Base-by-base conservation (phyloP, 2,329 filamentous ascomycete genomes). In the Aspergillus sp. region DNA sequence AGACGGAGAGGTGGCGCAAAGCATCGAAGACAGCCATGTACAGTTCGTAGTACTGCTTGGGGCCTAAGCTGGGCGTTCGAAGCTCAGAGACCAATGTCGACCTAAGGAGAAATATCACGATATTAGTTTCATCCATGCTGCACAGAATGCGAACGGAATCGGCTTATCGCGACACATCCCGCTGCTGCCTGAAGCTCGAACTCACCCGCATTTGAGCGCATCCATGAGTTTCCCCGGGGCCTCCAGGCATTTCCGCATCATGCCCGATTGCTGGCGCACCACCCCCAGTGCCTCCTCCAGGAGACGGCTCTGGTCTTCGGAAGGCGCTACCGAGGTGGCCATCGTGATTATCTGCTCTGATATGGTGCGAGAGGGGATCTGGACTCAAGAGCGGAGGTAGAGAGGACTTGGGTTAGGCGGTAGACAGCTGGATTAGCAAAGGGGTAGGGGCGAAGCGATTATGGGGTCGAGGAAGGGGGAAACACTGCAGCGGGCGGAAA, bases 11-110 rank as follows among this genome's bases (percentile, higher is more conserved):
- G 78, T 98, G 93, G 74, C 95, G 92, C 73, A 99, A 81, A 63
- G 96, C 93, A 81, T 99, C 95, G 78, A 99, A 99, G 62, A 99
- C 92, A 64, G 95, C 87, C 95, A 99, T 99, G 80, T 99, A 99
- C 58, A 99, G 86, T 81, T 99, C 96, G 77, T 99, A 99, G 81
- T 99, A 99, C 77, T 99, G 95, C 77, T 99, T 99, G 35, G 95
- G 95, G n/a, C 95, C 92, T 52, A 99, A 85, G 69, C 91, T 97
- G 75, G 93, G 96, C 4, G 95, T 99, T 68, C 95, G 91, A 69
- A 99, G 86, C 77, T 99, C 95, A n/a, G 95, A 97, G 60, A 99
- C 93, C 63, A 99, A 86, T 19, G 95, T 99, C 43, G 95, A 99
- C 79, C 95, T 98, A 54, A 43, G 47, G 41, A 57, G 59, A 11